phyloP scores from a whole-genome alignment of 2,329 filamentous ascomycete species.

The Talaromyces sp. region DNA sequence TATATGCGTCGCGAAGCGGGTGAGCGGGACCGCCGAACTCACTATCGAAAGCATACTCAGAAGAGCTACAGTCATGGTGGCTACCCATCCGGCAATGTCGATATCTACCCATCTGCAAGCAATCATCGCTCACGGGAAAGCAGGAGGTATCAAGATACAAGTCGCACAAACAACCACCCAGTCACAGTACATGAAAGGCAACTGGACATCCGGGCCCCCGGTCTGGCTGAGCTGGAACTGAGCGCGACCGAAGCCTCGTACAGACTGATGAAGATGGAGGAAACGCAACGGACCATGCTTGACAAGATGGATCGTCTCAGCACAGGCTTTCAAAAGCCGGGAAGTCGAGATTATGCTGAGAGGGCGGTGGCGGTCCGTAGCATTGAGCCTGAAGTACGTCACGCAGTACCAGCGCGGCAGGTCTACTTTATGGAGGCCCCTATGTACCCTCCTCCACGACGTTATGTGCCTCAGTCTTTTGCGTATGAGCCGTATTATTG shows the following conservation, averaged over 20 bases:
- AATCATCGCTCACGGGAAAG: not conserved
- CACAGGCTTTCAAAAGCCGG: not conserved
- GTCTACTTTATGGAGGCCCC: constrained; percentile 18
- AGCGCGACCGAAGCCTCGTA: not conserved
- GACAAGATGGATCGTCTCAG: constrained; percentile 2
- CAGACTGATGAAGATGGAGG: constrained; percentile 8
- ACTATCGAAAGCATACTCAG: constrained; percentile 25
- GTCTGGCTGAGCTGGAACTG: constrained; percentile 1
- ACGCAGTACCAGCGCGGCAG: not conserved
- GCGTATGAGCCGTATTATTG: constrained; percentile 17
- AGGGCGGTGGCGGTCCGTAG: not conserved
- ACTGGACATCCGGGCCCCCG: not conserved
- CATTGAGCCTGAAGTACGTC: constrained; percentile 1
- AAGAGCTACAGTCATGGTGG: constrained; percentile 12
- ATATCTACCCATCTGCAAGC: constrained; percentile 27
- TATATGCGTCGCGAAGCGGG: constrained; percentile 21
- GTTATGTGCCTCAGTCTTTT: constrained; percentile 8
- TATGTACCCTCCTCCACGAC: constrained; percentile 22
- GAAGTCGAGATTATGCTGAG: not conserved
- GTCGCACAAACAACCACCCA: not conserved
- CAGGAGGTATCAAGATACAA: not conserved
- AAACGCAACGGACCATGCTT: not conserved
- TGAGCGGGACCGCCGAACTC: constrained; percentile 25
- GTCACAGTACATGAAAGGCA: not conserved
- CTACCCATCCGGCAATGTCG: constrained; percentile 23